Base-by-base conservation (phyloP, 345 rosid species). In the Populus alba region DNA sequence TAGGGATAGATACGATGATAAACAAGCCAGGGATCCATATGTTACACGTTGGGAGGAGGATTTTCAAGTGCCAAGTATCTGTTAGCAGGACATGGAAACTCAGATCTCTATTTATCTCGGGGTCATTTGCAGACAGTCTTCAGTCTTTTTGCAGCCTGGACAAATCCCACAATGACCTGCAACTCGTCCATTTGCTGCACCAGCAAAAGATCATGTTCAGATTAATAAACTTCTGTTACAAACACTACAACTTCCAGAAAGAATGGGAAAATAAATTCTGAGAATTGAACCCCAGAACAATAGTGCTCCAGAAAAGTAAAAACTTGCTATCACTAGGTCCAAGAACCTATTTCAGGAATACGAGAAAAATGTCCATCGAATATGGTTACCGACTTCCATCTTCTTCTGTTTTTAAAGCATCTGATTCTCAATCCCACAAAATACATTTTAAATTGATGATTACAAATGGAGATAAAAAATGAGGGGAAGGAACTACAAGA, bases 151-250 rank as follows among this genome's bases (percentile, higher is more conserved):
- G 97, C 98, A 1, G 97, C 97, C 70, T 94, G 92, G 81, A 94
- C 99, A 53, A 94, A 96, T 78, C 99, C 99, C 79, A 91, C 87
- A 12, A 95, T 89, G 39, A 95, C 99, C 85, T 93, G 99, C 89
- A 92, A 84, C 97, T 94, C 98, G 65, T 96, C 99, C 97, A 96
- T 86, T 87, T 92, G 88, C 98, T 96, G 71, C 88, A 79, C 67
- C 71, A 77, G 45, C 69, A 45, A 33, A 77, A 37, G 3, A 70
- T n/a, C 3, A n/a, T n/a, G 17, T 25, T 81, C 25, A 33, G 33
- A 55, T 73, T 37, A 72, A 3, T 7, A 53, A 53, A 20, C 59
- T 23, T 3, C 29, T 27, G 9, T 59, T n/a, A n/a, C 29, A 59
- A 22, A 4, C 16, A 10, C 27, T 23, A n/a, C 16, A 9, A 10